Base-by-base conservation (phyloP, 352 stramenopile species). In the Globisporangium carolinianum region DNA sequence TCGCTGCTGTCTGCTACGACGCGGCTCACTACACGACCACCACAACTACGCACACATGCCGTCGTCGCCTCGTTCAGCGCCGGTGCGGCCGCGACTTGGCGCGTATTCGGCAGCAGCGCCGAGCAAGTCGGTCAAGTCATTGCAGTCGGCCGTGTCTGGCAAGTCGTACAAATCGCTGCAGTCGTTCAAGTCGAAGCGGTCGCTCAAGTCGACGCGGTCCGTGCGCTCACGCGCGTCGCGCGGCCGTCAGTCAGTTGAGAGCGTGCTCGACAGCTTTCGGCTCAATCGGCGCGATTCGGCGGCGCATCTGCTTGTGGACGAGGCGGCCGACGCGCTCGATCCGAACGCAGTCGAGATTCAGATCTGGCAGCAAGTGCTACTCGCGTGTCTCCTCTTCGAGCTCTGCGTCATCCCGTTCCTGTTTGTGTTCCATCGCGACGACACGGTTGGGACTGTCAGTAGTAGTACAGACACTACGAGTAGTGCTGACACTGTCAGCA, bases 371-470 rank as follows among this genome's bases (percentile, higher is more conserved):
- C 70, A 86, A 51, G 12, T 77, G 18, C 54, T 86, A 43, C 55
- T 87, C 0, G 56, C 41, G 6, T 63, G 51, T 14, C 57, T 85
- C 14, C 35, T 80, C 7, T 86, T 83, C 51, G 75, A 89, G 43
- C 58, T 72, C 5, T 74, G 70, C 7, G 51, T 71, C 9, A 61
- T 88, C 15, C 71, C 79, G 11, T 86, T 87, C 55, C 51, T 84
- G 4, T 39, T 87, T 17, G 74, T 60, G 2, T 89, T 89, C 53
- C 47, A 73, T 15, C 24, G 24, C 24, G 24, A 32, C 24, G 24
- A 32, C 24, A 32, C 24, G 24, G 24, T 32, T 32, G 24, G 24
- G 24, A 32, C 24, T 32, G 24, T 32, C 24, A 32, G 24, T 32
- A 32, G 24, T 32, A 32, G 24, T 32, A 32, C 24, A 32, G 24